Evolutionary conservation across 768 basidiomycete genomes (phyloP).

Genomic region (Pleurotus cornucopiae): DNA sequence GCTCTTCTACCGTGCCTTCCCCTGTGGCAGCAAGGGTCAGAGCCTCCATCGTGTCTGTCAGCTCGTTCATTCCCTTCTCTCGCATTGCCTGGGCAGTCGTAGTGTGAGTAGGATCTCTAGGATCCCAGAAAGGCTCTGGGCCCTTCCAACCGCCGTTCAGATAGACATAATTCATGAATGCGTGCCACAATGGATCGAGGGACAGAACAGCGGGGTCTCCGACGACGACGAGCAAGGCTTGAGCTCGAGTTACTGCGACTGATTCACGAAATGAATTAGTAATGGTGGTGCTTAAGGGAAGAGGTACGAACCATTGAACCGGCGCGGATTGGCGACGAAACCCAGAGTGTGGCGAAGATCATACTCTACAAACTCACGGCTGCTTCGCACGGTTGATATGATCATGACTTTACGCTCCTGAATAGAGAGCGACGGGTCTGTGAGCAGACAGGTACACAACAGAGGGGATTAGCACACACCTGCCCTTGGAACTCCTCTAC

Average conservation of each 20-base stretch:
- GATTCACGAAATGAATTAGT: not conserved
- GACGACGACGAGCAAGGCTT: slow-evolving; percentile 58
- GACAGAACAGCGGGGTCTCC: slow-evolving; percentile 57
- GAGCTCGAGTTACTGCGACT: slow-evolving; percentile 67
- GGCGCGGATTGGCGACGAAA: slow-evolving; percentile 49
- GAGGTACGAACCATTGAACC: slow-evolving; percentile 47
- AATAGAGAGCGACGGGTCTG: slow-evolving; percentile 14
- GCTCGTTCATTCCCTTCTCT: slow-evolving; percentile 35
- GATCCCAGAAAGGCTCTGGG: slow-evolving; percentile 27
- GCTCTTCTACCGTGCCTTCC: slow-evolving; percentile 21
- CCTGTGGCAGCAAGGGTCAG: slow-evolving; percentile 22
- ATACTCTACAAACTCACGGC: slow-evolving; percentile 37
- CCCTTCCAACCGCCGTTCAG: slow-evolving; percentile 51
- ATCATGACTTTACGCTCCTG: slow-evolving; percentile 56
- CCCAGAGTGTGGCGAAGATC: slow-evolving; percentile 51
- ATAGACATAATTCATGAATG: slow-evolving; percentile 56
- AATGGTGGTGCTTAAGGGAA: too few species aligned
- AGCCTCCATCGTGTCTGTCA: slow-evolving; percentile 29
- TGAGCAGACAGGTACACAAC: slow-evolving; percentile 8
- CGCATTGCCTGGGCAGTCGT: slow-evolving; percentile 24
- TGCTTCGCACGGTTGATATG: slow-evolving; percentile 55
- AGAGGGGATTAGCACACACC: slow-evolving; percentile 25
- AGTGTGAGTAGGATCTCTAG: slow-evolving; percentile 24
- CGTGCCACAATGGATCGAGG: slow-evolving; percentile 56
- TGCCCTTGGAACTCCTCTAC: slow-evolving; percentile 73